These are phyloP conservation scores for Exserohilum rostratum DNA, from an alignment of 2,329 filamentous ascomycete species.

Conservation along the genomic window DNA sequence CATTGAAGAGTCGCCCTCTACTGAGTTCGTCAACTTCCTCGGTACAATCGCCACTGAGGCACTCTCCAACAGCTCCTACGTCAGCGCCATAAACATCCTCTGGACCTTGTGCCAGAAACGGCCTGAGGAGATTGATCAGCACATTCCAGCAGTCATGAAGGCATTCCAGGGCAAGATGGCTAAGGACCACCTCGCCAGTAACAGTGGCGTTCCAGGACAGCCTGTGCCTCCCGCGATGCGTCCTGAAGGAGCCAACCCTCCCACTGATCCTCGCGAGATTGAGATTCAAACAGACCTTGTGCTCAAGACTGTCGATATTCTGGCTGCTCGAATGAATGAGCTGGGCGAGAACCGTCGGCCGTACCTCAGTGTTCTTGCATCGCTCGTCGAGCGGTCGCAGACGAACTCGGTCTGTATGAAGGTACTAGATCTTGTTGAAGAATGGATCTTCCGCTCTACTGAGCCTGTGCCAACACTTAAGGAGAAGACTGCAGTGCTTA, in stretches of 20 bases:
- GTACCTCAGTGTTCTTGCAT: conserved; percentile 93
- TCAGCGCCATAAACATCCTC: conserved; percentile 88
- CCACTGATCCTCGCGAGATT: conserved; percentile 76
- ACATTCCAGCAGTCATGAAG: conserved; percentile 89
- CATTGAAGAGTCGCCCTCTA: conserved; percentile 75
- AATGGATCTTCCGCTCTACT: conserved; percentile 93
- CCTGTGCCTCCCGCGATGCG: conserved; percentile 46
- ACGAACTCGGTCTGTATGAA: conserved; percentile 88
- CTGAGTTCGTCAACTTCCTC: conserved; percentile 84
- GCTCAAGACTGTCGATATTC: conserved; percentile 92
- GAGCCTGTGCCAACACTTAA: conserved; percentile 97
- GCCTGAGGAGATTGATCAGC: conserved; percentile 85
- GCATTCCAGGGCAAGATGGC: conserved; percentile 89
- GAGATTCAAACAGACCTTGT: conserved; percentile 91
- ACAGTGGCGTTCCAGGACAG: conserved; percentile 54
- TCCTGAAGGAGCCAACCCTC: conserved; percentile 63
- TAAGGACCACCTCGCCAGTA: conserved; percentile 81
- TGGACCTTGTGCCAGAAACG: conserved; percentile 89
- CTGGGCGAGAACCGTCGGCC: conserved; percentile 89
- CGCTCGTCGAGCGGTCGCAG: conserved; percentile 91
- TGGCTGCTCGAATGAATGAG: conserved; percentile 88
- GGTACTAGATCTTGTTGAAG: conserved; percentile 90
- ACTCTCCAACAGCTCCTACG: conserved; percentile 78
- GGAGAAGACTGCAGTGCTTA: conserved; percentile 97
- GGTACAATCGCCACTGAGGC: conserved; percentile 87